phyloP scores from a whole-genome alignment of 2,329 filamentous ascomycete genomes.

The Gnomoniopsis smithogilvyi region DNA sequence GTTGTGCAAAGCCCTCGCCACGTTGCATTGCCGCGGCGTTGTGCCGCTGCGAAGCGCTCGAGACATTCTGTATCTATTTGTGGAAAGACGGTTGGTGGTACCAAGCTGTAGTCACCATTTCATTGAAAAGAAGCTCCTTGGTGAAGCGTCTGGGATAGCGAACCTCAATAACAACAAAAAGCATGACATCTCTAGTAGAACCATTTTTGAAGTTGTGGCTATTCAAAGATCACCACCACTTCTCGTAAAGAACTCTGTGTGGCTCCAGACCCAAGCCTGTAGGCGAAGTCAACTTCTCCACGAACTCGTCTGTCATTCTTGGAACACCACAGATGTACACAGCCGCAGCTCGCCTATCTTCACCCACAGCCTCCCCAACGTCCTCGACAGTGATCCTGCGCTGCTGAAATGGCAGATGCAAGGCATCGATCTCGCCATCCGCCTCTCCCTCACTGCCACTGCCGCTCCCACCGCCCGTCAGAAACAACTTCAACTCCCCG shows the following conservation, averaged over 20 bases:
- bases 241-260: slow-evolving; percentile 32
- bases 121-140: not conserved
- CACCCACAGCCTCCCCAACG: slow-evolving; percentile 36
- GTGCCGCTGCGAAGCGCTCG: not conserved
- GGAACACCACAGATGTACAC: slow-evolving; percentile 69
- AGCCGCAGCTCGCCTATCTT: slow-evolving; percentile 39
- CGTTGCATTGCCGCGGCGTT: not conserved
- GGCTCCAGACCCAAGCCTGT: slow-evolving; percentile 24
- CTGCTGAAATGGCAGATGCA: slow-evolving; percentile 27
- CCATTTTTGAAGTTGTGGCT: not conserved
- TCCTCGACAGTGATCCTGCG: slow-evolving; percentile 43
- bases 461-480: slow-evolving; percentile 30
- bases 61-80: not conserved
- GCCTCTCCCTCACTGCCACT: slow-evolving; percentile 6
- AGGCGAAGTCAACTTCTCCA: slow-evolving; percentile 39
- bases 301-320: slow-evolving; percentile 65
- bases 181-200: not conserved
- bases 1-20: not conserved
- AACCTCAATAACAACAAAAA: not conserved
- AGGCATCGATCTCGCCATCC: slow-evolving; percentile 16
- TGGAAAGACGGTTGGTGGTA: not conserved
- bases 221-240: slow-evolving; percentile 32
- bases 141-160: not conserved
- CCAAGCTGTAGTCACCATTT: not conserved
- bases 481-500: slow-evolving; percentile 44